These are phyloP conservation scores for Candida insectalens DNA, from an alignment of 805 yeast species.

Conservation along the genomic window DNA sequence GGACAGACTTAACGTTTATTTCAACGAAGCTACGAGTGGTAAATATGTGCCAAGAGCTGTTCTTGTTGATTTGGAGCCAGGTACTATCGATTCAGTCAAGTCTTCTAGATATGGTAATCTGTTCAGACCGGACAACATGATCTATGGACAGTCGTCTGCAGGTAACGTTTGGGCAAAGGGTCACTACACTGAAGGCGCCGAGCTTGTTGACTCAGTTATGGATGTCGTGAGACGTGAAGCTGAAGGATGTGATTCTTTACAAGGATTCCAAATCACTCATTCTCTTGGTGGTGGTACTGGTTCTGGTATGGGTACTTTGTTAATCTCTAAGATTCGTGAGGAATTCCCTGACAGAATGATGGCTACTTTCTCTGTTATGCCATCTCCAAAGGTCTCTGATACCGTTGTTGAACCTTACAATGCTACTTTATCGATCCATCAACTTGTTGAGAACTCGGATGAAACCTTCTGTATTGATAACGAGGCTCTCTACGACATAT, in stretches of 20 bases:
- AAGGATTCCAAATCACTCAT: conserved; percentile 88
- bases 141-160: conserved; percentile 85
- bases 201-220: conserved; percentile 79
- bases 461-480: conserved; percentile 94
- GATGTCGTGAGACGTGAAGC: conserved; percentile 91
- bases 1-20: conserved; percentile 62
- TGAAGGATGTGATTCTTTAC: conserved; percentile 84
- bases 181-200: conserved; percentile 95
- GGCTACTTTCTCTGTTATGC: conserved; percentile 91
- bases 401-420: conserved; percentile 95
- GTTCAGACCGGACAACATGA: conserved; percentile 87
- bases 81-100: conserved; percentile 80
- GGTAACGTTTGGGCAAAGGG: conserved; percentile 98
- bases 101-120: conserved; percentile 73
- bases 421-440: conserved; percentile 85
- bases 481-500: conserved; percentile 85
- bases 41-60: conserved; percentile 93
- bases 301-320: conserved; percentile 90
- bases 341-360: conserved; percentile 94
- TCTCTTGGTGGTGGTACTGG: conserved; percentile 92
- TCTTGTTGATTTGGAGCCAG: conserved; percentile 88
- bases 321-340: conserved; percentile 78
- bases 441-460: conserved; percentile 82
- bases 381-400: conserved; percentile 84
- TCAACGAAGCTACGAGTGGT: conserved; percentile 77